Conservation (phyloP, 2,329 filamentous ascomycete genomes). For the Fusarium pseudograminearum region DNA sequence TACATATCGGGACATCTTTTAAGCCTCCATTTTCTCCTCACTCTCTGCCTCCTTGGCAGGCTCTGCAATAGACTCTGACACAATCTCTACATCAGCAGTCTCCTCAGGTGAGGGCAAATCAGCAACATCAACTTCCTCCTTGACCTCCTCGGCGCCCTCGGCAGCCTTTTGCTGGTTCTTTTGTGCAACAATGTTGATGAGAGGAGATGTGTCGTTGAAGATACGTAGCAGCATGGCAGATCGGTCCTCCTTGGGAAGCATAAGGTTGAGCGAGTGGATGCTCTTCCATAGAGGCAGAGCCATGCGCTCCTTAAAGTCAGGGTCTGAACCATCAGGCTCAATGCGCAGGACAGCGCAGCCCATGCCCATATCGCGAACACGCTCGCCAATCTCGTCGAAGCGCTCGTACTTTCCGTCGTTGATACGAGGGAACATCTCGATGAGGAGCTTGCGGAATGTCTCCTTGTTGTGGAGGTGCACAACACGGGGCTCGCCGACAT, state of each 20-base stretch:
- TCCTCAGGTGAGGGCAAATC: constrained; percentile 55
- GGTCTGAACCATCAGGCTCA: constrained; percentile 75
- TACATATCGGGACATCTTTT: constrained; percentile 33
- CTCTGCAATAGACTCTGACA: constrained; percentile 7
- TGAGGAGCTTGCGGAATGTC: constrained; percentile 83
- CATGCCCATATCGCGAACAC: constrained; percentile 82
- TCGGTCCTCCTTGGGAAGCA: constrained; percentile 97
- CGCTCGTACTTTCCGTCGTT: constrained; percentile 77
- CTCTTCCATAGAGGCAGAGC: constrained; percentile 95
- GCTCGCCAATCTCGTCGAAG: constrained; percentile 88
- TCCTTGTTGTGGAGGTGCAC: constrained; percentile 80
- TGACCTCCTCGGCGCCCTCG: constrained; percentile 52
- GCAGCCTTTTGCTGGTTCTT: constrained; percentile 57
- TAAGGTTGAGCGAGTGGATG: constrained; percentile 90
- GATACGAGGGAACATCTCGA: constrained; percentile 97
- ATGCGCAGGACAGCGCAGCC: constrained; percentile 92
- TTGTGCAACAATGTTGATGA: constrained; percentile 76
- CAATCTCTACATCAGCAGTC: constrained; percentile 15
- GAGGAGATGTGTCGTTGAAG: constrained; percentile 88
- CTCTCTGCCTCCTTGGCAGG: constrained; percentile 18
- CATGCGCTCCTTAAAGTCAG: constrained; percentile 78
- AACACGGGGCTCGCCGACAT: constrained; percentile 82
- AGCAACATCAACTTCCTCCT: constrained; percentile 51
- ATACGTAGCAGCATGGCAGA: constrained; percentile 90
- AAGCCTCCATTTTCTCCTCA: constrained; percentile 33